Evolutionary conservation across 2,329 filamentous ascomycete species (phyloP), one percentile per base, ranked within the genome.

Genomic region (Aschersonia sp.): DNA sequence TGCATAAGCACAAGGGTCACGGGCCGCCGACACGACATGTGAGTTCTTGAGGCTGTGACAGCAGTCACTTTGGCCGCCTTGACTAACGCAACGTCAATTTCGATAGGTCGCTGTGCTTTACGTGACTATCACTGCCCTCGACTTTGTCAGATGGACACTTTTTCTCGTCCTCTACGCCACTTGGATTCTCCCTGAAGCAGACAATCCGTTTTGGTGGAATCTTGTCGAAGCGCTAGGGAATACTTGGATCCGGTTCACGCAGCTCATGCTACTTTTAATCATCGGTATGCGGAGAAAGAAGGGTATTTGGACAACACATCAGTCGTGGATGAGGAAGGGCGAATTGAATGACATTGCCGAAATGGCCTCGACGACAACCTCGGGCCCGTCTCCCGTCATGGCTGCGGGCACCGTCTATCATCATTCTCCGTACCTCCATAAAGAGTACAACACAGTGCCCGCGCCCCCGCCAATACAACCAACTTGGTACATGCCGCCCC

Each of bases 241-340:
- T 22, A 50, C 49, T 14, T 50, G 49, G 49, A 42, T 50, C 40
- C 49, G 49, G 12, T 46, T 48, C 29, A 4, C 33, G 12, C 46
- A 50, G 44, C 31, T 50, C 5, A 30, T 35, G 11, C 10, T 50
- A 37, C 33, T 50, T 29, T 41, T 50, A 10, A 32, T 50, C 5
- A 47, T 50, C 30, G 49, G 49, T 31, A 50, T 50, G 37, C 42
- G 49, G 33, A 44, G 42, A 41, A 48, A 30, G 31, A 48, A 50
- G 30, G 49, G 49, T 14, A 45, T 50, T 22, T 50, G 49, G 49
- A 50, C 49, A 33, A 50, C 44, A 4, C 46, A 48, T 12, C 49
- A 47, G 31, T 8, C 44, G 12, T 48, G 46, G 44, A 46, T 45
- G 46, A 10, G 41, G 7, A 46, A 30, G 31, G 37, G 39, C 14